Conservation (phyloP, 2,329 filamentous ascomycete species). For the Sphaerulina musiva region DNA sequence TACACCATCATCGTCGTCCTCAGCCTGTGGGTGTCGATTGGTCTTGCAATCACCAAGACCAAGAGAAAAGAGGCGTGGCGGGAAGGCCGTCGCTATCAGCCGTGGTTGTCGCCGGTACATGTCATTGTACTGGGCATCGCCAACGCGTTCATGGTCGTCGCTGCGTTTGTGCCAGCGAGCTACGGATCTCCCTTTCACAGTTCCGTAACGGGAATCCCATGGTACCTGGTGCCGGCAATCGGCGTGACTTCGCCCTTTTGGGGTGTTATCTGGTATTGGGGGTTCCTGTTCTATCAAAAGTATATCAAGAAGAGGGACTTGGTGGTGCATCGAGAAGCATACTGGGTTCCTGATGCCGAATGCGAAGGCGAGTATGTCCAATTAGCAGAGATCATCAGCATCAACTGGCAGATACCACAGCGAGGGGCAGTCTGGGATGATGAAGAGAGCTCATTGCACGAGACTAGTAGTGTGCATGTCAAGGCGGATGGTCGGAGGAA, state of each 20-base stretch:
- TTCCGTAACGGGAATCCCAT: conserved; percentile 16
- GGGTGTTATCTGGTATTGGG: conserved; percentile 22
- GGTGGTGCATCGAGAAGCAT: neutral
- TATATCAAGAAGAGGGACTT: neutral
- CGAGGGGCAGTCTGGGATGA: neutral
- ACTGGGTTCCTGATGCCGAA: neutral
- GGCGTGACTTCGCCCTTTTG: conserved; percentile 22
- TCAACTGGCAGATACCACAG: neutral
- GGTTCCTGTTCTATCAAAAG: conserved; percentile 14
- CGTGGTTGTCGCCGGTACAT: conserved; percentile 24
- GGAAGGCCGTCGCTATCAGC: conserved; percentile 21
- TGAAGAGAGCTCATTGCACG: neutral
- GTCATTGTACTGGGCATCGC: conserved; percentile 21
- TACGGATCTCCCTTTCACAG: conserved; percentile 19
- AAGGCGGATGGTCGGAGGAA: neutral
- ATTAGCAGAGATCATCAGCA: neutral
- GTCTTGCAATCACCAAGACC: conserved; percentile 32
- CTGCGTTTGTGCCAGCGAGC: conserved; percentile 20
- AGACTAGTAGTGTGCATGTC: neutral
- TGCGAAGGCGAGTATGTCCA: neutral
- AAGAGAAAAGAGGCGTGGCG: conserved; percentile 17
- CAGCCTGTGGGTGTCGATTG: conserved; percentile 27
- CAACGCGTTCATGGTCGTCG: conserved; percentile 20
- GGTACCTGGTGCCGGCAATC: conserved; percentile 23
- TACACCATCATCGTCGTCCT: conserved; percentile 37